A percentile compares a stretch with the other conserved stretches of the same genome.
Evolutionary conservation across 176 grass and related monocot genomes (phyloP).

Genomic region (Avena sativa): DNA sequence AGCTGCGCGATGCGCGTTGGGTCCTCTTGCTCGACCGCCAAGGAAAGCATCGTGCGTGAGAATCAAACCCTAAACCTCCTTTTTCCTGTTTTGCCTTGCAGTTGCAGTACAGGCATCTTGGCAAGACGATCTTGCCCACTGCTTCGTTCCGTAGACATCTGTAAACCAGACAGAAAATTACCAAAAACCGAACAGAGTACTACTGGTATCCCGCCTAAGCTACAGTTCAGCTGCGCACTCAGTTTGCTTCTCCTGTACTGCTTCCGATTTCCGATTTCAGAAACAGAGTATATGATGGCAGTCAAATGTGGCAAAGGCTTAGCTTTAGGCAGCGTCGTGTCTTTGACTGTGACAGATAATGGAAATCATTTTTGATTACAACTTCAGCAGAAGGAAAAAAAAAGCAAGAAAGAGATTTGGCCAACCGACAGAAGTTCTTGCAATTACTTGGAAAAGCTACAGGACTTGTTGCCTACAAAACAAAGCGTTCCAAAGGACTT

Average conservation of each 20-base stretch:
- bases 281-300: not conserved
- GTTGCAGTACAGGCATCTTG: not conserved
- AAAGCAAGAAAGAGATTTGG: not conserved
- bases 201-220: not conserved
- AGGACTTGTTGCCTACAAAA: no score
- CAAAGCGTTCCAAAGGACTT: no score
- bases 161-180: not conserved
- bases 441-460: not conserved
- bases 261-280: not conserved
- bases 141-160: not conserved
- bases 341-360: not conserved
- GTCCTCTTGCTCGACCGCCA: not conserved
- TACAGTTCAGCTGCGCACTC: not conserved
- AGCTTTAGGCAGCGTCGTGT: no score
- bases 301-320: not conserved
- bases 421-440: not conserved
- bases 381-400: not conserved
- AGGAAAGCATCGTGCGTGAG: slow-evolving; percentile 21
- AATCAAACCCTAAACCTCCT: not conserved
- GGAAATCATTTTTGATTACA: not conserved
- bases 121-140: not conserved
- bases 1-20: not conserved
- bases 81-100: not conserved
- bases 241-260: not conserved
- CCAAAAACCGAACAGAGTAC: not conserved